Conservation (phyloP, 805 yeast genomes). For the Saccharomycopsis olivae region DNA sequence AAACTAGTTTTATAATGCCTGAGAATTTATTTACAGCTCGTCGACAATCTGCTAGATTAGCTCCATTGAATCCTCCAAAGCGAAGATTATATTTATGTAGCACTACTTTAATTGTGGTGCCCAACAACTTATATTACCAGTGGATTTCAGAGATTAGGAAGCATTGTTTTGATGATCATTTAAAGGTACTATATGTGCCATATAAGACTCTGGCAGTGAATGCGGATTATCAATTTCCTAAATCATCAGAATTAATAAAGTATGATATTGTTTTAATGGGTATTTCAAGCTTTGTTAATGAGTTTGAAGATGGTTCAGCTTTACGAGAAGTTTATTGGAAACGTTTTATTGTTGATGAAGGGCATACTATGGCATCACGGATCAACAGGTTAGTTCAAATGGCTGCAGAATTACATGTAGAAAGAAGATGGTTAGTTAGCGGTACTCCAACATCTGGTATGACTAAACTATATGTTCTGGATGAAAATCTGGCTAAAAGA, state of each 20-base stretch:
- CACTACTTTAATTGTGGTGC: constrained; percentile 50
- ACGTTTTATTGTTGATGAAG: constrained; percentile 64
- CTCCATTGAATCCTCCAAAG: constrained; percentile 9
- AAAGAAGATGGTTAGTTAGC: constrained; percentile 63
- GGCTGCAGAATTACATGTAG: constrained; percentile 40
- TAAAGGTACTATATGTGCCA: constrained; percentile 28
- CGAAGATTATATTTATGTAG: constrained; percentile 33
- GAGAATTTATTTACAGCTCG: constrained; percentile 17
- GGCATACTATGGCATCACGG: constrained; percentile 51
- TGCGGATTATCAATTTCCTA: constrained; percentile 21
- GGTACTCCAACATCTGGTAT: constrained; percentile 72
- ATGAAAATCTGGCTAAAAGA: constrained; percentile 21
- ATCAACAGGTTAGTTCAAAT: constrained; percentile 38
- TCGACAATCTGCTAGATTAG: constrained; percentile 19
- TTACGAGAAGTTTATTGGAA: constrained; percentile 49
- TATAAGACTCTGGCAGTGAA: constrained; percentile 5
- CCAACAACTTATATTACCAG: constrained; percentile 57
- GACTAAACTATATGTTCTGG: constrained; percentile 44
- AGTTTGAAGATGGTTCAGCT: constrained; percentile 27
- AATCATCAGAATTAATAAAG: constrained; percentile 27
- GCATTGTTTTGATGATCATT: constrained; percentile 33
- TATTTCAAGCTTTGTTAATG: constrained; percentile 34
- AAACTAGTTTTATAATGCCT: constrained; percentile 34
- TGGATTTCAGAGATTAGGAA: constrained; percentile 52
- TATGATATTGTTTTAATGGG: constrained; percentile 47